These are phyloP conservation scores for Ogataea methylovora DNA, from an alignment of 805 yeast genomes.

Conservation along the genomic window DNA sequence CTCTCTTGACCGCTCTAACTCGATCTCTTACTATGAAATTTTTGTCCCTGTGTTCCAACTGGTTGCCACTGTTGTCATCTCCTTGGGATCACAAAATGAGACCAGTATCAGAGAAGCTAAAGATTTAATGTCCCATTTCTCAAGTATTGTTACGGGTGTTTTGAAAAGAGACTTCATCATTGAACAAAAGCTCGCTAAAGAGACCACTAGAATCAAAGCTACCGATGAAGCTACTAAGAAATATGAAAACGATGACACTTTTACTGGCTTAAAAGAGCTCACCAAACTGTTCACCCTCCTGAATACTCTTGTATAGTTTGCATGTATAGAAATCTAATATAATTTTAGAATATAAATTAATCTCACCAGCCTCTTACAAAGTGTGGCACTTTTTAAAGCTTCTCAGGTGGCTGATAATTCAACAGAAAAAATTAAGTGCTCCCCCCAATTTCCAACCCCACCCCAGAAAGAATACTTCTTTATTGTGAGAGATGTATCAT, in stretches of 20 bases:
- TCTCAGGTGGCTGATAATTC: too few species aligned
- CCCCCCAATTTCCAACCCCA: too few species aligned
- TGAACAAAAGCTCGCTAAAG: constrained; percentile 6
- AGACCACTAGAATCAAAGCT: constrained; percentile 1
- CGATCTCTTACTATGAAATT: constrained; percentile 55
- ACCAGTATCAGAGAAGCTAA: constrained; percentile 47
- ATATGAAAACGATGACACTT: constrained; percentile 2
- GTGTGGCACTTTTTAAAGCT: too few species aligned
- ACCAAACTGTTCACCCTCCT: constrained; percentile 21
- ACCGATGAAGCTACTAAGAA: too few species aligned
- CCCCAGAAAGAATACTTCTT: too few species aligned
- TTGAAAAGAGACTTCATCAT: constrained; percentile 23
- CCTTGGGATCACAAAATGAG: constrained; percentile 72
- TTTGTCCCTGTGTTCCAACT: constrained; percentile 71
- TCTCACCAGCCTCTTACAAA: too few species aligned
- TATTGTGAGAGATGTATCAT: too few species aligned
- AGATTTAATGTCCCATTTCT: constrained; percentile 42
- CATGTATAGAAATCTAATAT: too few species aligned
- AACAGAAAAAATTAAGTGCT: too few species aligned
- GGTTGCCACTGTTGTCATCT: constrained; percentile 54
- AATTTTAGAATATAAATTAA: too few species aligned
- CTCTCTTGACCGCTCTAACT: constrained; percentile 3
- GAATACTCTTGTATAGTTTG: constrained; percentile 14
- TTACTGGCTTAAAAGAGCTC: constrained; percentile 17
- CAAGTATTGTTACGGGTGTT: constrained; percentile 48